phyloP scores from a whole-genome alignment of 345 rosid genomes.

The Aquilaria malaccensis region DNA sequence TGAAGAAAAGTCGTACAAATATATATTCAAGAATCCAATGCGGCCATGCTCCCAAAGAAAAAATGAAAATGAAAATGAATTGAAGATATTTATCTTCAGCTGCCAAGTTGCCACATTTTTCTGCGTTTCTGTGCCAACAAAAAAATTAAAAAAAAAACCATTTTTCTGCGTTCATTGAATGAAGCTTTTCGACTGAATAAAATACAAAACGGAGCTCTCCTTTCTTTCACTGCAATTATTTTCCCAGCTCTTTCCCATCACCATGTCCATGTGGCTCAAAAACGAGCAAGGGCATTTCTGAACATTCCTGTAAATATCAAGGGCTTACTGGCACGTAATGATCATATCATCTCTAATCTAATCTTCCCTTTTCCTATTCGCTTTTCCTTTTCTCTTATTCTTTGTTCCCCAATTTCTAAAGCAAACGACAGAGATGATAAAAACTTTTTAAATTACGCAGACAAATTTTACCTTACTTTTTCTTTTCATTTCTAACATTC shows the following conservation, averaged over 20 bases:
- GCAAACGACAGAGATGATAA: slow-evolving; percentile 1
- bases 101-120: slow-evolving; percentile 13
- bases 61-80: not conserved
- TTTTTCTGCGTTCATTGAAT: slow-evolving; percentile 10
- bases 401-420: not conserved
- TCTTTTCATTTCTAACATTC: not conserved
- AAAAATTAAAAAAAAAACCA: not conserved
- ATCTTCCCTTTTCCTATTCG: not conserved
- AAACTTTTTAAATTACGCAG: not conserved
- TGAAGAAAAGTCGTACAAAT: not conserved
- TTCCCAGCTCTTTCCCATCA: slow-evolving; percentile 4
- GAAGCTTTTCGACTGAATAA: too few species aligned
- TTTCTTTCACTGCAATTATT: slow-evolving; percentile 19
- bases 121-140: not conserved
- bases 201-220: slow-evolving; percentile 4
- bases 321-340: slow-evolving; percentile 17
- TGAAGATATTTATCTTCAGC: slow-evolving; percentile 24
- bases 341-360: slow-evolving; percentile 7
- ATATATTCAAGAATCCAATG: slow-evolving; percentile 34
- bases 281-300: slow-evolving; percentile 9
- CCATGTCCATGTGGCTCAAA: slow-evolving; percentile 26
- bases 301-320: slow-evolving; percentile 15
- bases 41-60: not conserved
- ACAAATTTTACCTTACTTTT: not conserved
- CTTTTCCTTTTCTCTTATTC: not conserved